Base-by-base conservation (phyloP, 2,329 filamentous ascomycete genomes). In the Colletotrichum aenigma region DNA sequence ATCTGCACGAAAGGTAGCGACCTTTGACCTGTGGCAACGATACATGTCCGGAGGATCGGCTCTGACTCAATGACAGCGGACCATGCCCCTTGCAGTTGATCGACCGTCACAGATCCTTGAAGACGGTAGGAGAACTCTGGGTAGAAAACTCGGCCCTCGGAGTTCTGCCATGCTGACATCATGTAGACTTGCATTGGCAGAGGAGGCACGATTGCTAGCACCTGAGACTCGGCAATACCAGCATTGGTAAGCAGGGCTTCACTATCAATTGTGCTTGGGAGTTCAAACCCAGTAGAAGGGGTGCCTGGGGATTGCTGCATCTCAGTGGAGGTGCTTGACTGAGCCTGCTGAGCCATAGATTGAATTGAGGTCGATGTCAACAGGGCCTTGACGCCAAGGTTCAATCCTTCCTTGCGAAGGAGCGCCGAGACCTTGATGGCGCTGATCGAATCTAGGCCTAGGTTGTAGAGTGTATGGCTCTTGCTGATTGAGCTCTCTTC, bases 401-500 rank as follows among this genome's bases (percentile, higher is more conserved):
- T 83, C 9, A 98, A 84, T 0, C 88, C 90, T 56, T 88, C 84
- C 78, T 91, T 94, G 56, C 91, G 92, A 6, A 98, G 86, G 9
- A 96, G 86, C 0, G 93, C 90, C 10, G 93, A 92, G 5, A 96
- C 92, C 80, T 97, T 97, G 85, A 98, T 97, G 2, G 95, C 94
- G 77, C 93, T 96, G 82, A 98, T 98, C 0, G 96, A 98, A 82
- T 98, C 96, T 2, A 98, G 90, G 0, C 96, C 96, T 3, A 98
- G 88, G 77, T 97, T 93, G 83, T 97, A 98, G 15, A 98, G 90
- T 0, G 90, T 95, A 66, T 92, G 90, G 1, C 88, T 86, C 71
- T 88, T 88, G 98, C 94, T 3, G 91, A 87, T 0, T 87, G 81
- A 21, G 87, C 83, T 52, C 43, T 52, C 43, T 0, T 92, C 86